Evolutionary conservation across 2,329 filamentous ascomycete species (phyloP).

Genomic region (Fusarium aywerte): DNA sequence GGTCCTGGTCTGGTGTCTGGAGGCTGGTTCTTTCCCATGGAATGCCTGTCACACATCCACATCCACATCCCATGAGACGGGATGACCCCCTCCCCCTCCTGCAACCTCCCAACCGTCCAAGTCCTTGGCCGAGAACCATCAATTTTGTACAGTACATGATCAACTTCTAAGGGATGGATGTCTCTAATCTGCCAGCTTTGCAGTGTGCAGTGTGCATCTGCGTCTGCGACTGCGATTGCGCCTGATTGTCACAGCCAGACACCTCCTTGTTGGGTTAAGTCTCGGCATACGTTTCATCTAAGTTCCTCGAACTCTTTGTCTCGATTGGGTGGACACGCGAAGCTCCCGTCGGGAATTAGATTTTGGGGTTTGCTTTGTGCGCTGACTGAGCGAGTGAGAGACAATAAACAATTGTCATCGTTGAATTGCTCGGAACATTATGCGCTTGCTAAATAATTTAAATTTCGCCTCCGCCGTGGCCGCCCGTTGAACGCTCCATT

Average conservation of each 20-base stretch:
- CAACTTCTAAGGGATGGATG: neutral
- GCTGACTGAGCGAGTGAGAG: neutral
- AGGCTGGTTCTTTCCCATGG: constrained; percentile 9
- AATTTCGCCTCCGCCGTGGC: constrained; percentile 24
- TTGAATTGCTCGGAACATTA: constrained; percentile 6
- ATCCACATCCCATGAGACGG: constrained; percentile 34
- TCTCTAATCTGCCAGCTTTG: constrained; percentile 6
- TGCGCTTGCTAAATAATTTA: neutral
- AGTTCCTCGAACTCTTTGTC: constrained; percentile 19
- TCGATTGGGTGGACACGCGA: constrained; percentile 32
- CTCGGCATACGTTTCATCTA: constrained; percentile 37
- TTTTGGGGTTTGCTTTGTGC: constrained; percentile 21
- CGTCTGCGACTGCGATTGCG: neutral
- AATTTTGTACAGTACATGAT: constrained; percentile 12
- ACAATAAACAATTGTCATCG: neutral
- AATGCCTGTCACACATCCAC: constrained; percentile 38
- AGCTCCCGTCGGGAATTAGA: constrained; percentile 21
- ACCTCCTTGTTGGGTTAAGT: constrained; percentile 29
- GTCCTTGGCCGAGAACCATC: constrained; percentile 23
- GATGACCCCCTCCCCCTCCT: constrained; percentile 36
- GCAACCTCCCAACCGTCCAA: constrained; percentile 35
- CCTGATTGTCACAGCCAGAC: constrained; percentile 4
- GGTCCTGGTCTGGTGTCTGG: constrained; percentile 1
- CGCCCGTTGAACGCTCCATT: constrained; percentile 23
- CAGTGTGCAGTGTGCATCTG: neutral